Percentiles rank a stretch among this genome's conserved stretches.
Evolutionary conservation across 441 rosid genomes (phyloP).

Genomic region (Sinapis alba): DNA sequence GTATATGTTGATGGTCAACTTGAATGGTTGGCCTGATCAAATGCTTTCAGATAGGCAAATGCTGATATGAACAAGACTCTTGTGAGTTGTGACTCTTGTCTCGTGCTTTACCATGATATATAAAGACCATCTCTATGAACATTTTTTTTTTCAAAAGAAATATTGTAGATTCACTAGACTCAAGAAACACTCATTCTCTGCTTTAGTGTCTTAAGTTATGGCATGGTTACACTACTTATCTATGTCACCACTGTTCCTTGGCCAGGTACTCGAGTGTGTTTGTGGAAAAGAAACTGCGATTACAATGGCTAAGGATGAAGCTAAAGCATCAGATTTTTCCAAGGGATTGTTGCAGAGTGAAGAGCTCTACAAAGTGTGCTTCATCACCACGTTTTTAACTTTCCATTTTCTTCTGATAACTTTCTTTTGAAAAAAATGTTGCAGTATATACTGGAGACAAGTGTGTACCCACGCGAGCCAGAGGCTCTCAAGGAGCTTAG

Average conservation of each 20-base stretch:
- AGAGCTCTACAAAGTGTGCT: constrained; percentile 41
- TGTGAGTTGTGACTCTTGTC: background rate
- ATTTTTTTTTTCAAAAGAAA: background rate
- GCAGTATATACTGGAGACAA: constrained; percentile 63
- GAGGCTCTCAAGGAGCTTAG: constrained; percentile 58
- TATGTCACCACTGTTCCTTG: background rate
- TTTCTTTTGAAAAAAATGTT: background rate
- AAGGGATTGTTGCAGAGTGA: constrained; percentile 46
- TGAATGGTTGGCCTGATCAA: background rate
- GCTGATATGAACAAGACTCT: background rate
- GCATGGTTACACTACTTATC: background rate
- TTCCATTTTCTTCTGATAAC: background rate
- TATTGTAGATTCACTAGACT: background rate
- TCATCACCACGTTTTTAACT: background rate
- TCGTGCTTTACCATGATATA: too few species aligned
- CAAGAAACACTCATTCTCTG: background rate
- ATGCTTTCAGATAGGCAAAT: too few species aligned
- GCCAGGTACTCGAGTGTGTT: constrained; percentile 7
- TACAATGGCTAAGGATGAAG: constrained; percentile 36
- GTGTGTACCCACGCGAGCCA: constrained; percentile 59
- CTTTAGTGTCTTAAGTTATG: background rate
- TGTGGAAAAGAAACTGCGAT: constrained; percentile 2
- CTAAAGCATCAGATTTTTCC: constrained; percentile 3
- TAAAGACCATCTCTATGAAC: too few species aligned
- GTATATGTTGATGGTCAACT: background rate